These are phyloP conservation scores for Tolypocladium capitatum DNA, from an alignment of 2,329 filamentous ascomycete species.

Conservation along the genomic window DNA sequence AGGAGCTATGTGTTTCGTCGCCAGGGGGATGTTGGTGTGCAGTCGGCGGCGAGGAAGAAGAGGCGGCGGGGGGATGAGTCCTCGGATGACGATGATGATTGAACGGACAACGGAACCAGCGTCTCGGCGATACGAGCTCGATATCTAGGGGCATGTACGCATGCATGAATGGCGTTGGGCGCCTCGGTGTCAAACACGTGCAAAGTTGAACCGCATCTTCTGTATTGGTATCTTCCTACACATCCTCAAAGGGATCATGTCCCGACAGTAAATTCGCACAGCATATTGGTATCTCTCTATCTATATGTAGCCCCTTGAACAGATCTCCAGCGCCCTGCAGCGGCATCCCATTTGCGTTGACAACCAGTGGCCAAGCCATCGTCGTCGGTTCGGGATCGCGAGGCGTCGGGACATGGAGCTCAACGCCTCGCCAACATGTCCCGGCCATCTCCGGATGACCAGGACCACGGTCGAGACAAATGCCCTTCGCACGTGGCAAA, in stretches of 20 bases:
- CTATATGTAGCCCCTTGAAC: neutral
- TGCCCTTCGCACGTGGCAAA: neutral
- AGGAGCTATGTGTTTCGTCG: slow-evolving; percentile 50
- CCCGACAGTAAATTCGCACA: neutral
- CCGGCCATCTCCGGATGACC: neutral
- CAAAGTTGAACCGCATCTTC: neutral
- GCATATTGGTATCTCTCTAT: neutral
- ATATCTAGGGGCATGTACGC: neutral
- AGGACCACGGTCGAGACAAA: neutral
- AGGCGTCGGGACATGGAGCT: neutral
- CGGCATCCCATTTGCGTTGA: neutral
- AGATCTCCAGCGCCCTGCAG: neutral
- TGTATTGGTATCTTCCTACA: neutral
- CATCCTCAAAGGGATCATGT: neutral
- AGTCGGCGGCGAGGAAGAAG: slow-evolving; percentile 15
- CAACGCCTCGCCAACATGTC: neutral
- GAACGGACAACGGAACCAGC: neutral
- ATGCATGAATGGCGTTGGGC: neutral
- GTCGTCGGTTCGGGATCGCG: neutral
- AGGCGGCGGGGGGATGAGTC: slow-evolving; percentile 19
- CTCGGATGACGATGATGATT: slow-evolving; percentile 17
- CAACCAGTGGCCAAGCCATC: neutral
- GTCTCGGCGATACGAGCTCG: neutral
- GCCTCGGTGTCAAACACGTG: neutral
- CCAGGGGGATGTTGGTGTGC: slow-evolving; percentile 34